Conservation (phyloP, 495 filamentous ascomycete species). For the Talaromyces thailandensis region DNA sequence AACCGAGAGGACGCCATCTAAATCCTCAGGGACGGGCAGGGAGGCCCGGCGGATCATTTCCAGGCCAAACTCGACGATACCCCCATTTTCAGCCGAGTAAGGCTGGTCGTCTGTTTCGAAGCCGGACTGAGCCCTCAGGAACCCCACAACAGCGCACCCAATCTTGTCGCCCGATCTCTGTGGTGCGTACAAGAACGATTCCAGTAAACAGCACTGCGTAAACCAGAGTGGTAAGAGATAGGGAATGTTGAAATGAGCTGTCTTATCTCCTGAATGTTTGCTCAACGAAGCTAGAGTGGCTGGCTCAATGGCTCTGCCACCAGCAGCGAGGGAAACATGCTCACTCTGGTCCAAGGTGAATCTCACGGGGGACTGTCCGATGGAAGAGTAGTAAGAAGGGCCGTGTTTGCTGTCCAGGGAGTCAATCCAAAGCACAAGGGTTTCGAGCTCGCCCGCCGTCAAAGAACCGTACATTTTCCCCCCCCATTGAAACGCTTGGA, state of each 20-base stretch:
- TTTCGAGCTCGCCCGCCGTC: conserved; percentile 28
- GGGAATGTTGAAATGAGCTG: conserved; percentile 7
- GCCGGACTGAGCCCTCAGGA: conserved; percentile 25
- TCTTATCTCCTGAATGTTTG: background rate
- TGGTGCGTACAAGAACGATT: conserved; percentile 19
- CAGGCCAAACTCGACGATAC: conserved; percentile 23
- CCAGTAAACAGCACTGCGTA: conserved; percentile 24
- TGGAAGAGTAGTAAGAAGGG: conserved; percentile 10
- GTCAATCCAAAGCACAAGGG: conserved; percentile 30
- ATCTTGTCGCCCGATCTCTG: conserved; percentile 15
- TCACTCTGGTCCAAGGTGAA: background rate
- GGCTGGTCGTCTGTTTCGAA: conserved; percentile 24
- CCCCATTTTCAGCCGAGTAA: conserved; percentile 9
- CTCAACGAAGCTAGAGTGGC: background rate
- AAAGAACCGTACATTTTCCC: conserved; percentile 43
- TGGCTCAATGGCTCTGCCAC: background rate
- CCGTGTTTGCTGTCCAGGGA: conserved; percentile 7
- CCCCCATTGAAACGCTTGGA: conserved; percentile 31
- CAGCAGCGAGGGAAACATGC: background rate
- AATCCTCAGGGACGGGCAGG: conserved; percentile 9
- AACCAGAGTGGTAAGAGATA: conserved; percentile 29
- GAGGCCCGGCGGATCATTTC: conserved; percentile 17
- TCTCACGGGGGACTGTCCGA: background rate
- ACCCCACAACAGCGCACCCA: conserved; percentile 18
- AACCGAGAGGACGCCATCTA: conserved; percentile 12